phyloP scores from a whole-genome alignment of 371 early-diverging fungal genomes.

The Chytridium lagenaria region DNA sequence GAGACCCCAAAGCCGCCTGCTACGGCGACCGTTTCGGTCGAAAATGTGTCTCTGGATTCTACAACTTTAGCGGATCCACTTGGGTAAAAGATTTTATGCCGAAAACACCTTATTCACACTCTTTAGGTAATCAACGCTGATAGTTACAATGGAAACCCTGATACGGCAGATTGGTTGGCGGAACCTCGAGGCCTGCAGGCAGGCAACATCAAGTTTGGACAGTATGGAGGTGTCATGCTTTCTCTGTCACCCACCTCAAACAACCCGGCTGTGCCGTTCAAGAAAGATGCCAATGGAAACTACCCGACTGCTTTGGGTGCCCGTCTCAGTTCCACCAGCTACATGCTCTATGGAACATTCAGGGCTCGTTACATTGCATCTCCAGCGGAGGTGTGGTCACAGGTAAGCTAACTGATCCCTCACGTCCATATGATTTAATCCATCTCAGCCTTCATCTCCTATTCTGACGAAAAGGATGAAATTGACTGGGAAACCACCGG shows the following conservation, averaged over 20 bases:
- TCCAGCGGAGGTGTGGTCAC: slow-evolving; percentile 62
- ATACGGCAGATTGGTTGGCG: slow-evolving; percentile 38
- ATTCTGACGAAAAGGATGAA: slow-evolving; percentile 61
- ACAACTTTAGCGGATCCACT: slow-evolving; percentile 32
- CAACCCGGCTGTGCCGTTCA: neutral
- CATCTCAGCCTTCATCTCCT: slow-evolving; percentile 69
- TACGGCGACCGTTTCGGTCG: slow-evolving; percentile 17
- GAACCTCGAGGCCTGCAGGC: slow-evolving; percentile 31
- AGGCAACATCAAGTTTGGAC: slow-evolving; percentile 35
- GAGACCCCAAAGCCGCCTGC: slow-evolving; percentile 23
- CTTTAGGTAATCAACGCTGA: slow-evolving; percentile 22
- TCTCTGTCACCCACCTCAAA: slow-evolving; percentile 18
- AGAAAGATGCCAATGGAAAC: slow-evolving; percentile 17
- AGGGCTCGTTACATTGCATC: slow-evolving; percentile 59
- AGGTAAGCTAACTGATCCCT: no score
- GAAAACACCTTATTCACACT: neutral
- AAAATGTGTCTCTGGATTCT: slow-evolving; percentile 35
- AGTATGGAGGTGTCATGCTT: slow-evolving; percentile 27
- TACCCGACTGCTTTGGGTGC: slow-evolving; percentile 20
- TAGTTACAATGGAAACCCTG: slow-evolving; percentile 41
- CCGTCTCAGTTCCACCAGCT: slow-evolving; percentile 42
- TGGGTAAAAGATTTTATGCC: slow-evolving; percentile 33
- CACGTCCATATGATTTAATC: no score
- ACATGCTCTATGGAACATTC: slow-evolving; percentile 57
- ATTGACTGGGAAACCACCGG: slow-evolving; percentile 78